Percentiles rank a stretch among this genome's conserved stretches.
These are phyloP conservation scores for Collybia nuda DNA, from an alignment of 768 basidiomycete species.

Conservation along the genomic window DNA sequence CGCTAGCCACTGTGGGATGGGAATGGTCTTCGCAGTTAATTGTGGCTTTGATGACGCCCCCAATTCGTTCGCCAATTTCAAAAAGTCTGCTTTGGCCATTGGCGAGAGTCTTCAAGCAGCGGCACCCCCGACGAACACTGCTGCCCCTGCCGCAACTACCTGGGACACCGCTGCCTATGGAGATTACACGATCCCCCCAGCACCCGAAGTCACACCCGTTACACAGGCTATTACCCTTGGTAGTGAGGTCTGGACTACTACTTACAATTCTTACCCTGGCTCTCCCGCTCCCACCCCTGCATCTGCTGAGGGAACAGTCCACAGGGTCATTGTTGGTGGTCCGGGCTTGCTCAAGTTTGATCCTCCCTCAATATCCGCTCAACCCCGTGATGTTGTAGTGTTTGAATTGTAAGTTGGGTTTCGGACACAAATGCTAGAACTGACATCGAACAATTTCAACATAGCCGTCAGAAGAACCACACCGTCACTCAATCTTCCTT, in stretches of 20 bases:
- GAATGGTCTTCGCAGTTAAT: constrained; percentile 71
- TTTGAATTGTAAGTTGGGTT: constrained; percentile 55
- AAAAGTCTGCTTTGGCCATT: constrained; percentile 53
- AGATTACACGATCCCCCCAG: constrained; percentile 48
- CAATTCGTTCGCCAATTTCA: constrained; percentile 64
- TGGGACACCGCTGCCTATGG: constrained; percentile 50
- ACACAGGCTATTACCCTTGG: constrained; percentile 49
- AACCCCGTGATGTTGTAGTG: constrained; percentile 51
- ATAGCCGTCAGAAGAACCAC: constrained; percentile 66
- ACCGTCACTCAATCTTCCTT: constrained; percentile 65
- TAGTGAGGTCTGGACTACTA: constrained; percentile 51
- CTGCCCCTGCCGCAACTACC: constrained; percentile 23
- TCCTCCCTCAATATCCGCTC: constrained; percentile 48
- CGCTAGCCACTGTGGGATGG: constrained; percentile 56
- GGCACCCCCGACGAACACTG: constrained; percentile 33
- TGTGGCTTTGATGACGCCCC: constrained; percentile 51
- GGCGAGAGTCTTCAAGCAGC: constrained; percentile 49
- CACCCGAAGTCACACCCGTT: constrained; percentile 39
- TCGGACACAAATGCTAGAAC: neutral
- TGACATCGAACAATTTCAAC: constrained; percentile 1
- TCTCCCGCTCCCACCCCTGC: constrained; percentile 56
- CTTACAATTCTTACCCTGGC: constrained; percentile 54
- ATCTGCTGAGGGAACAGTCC: constrained; percentile 41
- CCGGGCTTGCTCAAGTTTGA: constrained; percentile 44
- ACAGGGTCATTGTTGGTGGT: constrained; percentile 58